These are phyloP conservation scores for Annulohypoxylon stygium DNA, from an alignment of 495 filamentous ascomycete species.

Conservation along the genomic window DNA sequence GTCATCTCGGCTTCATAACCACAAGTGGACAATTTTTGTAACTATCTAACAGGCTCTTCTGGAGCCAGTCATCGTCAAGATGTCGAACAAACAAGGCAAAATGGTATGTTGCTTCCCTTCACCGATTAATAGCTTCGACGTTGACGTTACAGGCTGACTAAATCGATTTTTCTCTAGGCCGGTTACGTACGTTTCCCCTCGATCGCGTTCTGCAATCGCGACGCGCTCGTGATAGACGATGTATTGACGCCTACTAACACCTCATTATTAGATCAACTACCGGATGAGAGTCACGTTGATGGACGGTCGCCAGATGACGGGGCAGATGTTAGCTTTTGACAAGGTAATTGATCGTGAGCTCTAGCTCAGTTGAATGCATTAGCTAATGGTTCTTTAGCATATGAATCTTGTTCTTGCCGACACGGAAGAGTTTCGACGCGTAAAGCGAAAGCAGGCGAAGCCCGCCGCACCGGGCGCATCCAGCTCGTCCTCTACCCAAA, in stretches of 20 bases:
- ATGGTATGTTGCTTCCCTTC: conserved; percentile 80
- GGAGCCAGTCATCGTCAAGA: conserved; percentile 72
- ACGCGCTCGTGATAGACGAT: background rate
- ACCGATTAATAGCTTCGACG: conserved; percentile 58
- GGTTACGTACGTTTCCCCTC: conserved; percentile 85
- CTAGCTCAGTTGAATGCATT: background rate
- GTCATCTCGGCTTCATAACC: conserved; percentile 49
- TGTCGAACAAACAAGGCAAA: conserved; percentile 98
- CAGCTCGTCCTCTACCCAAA: conserved; percentile 61
- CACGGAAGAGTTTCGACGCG: conserved; percentile 97
- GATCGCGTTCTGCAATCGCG: conserved; percentile 17
- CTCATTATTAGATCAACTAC: conserved; percentile 88
- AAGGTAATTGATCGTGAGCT: conserved; percentile 70
- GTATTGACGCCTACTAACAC: conserved; percentile 52
- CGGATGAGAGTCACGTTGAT: conserved; percentile 97
- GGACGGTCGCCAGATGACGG: conserved; percentile 96
- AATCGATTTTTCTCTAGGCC: conserved; percentile 72
- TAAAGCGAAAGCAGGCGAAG: conserved; percentile 89
- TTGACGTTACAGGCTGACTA: conserved; percentile 82
- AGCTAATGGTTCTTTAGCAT: conserved; percentile 70
- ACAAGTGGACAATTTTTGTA: conserved; percentile 66
- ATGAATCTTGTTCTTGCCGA: conserved; percentile 99
- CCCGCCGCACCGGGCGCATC: conserved; percentile 75
- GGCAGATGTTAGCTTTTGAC: conserved; percentile 97
- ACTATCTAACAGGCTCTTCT: conserved; percentile 69